Evolutionary conservation across 148 eudicot species (phyloP), one percentile per base, ranked within the genome.

Genomic region (Vaccinium macrocarpon): DNA sequence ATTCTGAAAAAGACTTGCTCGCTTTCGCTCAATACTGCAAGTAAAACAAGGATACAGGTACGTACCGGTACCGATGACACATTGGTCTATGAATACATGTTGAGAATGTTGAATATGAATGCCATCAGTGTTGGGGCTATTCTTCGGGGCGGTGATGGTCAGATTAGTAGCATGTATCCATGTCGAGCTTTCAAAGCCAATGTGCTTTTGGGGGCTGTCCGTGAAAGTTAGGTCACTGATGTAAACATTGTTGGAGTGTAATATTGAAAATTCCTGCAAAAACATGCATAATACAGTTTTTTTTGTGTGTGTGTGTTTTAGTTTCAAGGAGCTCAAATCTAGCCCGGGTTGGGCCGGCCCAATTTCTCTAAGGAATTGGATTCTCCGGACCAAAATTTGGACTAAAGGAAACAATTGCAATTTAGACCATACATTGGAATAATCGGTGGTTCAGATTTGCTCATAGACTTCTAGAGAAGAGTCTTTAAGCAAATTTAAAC

Each of bases 121-220:
- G 19, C 84, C 84, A 38, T 83, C 84, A 3, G 84, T 83, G 52
- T 83, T 83, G 7, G 84, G 84, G 35, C 84, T 83, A 56, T 56
- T 32, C 10, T 32, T 3, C 2, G 80, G 84, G 19, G 84, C 84
- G 4, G 15, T 83, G 32, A 83, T 83, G 79, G 80, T 74, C 42
- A 83, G 79, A 55, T 55, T 11, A 74, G 52, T 18, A 56, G n/a
- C 80, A 46, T 35, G 3, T 15, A 83, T 6, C 49, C 70, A 52
- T 32, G 71, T 83, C 52, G 84, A 83, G 8, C 71, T 83, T 76
- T 83, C 80, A 2, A 83, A 48, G 11, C 23, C 84, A 55, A 83
- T 83, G 35, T 83, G 84, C 84, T 42, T 83, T 11, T 74, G 52
- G 13, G 84, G 84, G 80, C 80, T 83, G 78, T 83, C 70, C 52